Conservation (phyloP, 352 stramenopile species). For the Pythium sp. region DNA sequence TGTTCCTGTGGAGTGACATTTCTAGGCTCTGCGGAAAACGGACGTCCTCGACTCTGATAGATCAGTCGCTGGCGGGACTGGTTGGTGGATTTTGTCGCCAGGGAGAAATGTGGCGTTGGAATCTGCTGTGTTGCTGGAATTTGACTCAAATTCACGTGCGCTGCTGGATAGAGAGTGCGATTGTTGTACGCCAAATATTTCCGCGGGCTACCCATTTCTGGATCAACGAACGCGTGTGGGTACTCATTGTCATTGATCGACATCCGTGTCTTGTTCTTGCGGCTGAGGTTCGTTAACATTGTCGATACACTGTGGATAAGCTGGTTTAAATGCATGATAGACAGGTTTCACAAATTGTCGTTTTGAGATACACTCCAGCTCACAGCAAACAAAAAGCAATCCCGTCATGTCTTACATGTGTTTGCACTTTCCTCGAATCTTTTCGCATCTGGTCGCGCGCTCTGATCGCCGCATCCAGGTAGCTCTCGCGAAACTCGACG, state of each 20-base stretch:
- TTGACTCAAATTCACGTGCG: conserved; percentile 47
- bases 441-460: conserved; percentile 25
- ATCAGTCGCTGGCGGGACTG: background rate
- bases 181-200: conserved; percentile 28
- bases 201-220: conserved; percentile 18
- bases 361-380: background rate
- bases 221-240: conserved; percentile 10
- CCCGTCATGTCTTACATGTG: conserved; percentile 27
- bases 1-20: background rate
- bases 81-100: background rate
- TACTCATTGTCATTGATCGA: conserved; percentile 13
- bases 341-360: background rate
- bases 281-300: conserved; percentile 46
- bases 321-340: conserved; percentile 17
- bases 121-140: conserved; percentile 59
- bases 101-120: conserved; percentile 37
- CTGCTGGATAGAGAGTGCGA: conserved; percentile 38
- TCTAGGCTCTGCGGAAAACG: conserved; percentile 1
- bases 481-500: conserved; percentile 33
- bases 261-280: conserved; percentile 25
- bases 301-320: conserved; percentile 53
- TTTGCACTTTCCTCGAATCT: conserved; percentile 33
- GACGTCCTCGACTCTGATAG: conserved; percentile 4
- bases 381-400: background rate
- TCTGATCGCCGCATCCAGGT: conserved; percentile 27